Base-by-base conservation (phyloP, 495 filamentous ascomycete species). In the Tuber aestivum region DNA sequence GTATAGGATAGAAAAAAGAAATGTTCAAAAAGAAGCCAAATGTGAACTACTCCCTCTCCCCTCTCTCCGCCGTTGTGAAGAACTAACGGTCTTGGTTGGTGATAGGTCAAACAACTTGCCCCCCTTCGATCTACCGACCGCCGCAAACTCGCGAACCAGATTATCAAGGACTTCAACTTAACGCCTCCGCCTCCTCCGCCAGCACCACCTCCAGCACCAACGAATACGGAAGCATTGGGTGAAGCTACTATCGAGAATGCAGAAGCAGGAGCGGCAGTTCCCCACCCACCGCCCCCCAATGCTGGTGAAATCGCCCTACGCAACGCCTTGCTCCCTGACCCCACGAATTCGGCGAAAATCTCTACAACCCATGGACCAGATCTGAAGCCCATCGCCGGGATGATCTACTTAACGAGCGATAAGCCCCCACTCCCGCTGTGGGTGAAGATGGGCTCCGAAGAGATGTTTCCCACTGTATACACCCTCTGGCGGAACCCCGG, bases 1-100 rank as follows among this genome's bases (percentile, higher is more conserved):
- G 14, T 56, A 12, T 27, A 61, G 27, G 10, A 65, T n/a, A n/a
- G n/a, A n/a, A n/a, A n/a, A n/a, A n/a, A n/a, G 35, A 7, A 65
- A 93, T 93, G 91, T 93, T 93, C 86, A 93, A 92, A 84, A 93
- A 93, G 85, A 93, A 92, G 87, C 91, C 91, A 65, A 90, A 87
- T 69, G 91, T 92, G 82, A 38, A 78, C 77, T 74, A n/a, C 72
- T 75, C 73, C 77, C 72, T 76, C 77, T 83, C 82, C 83, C 69
- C 82, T 50, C 79, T 77, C 74, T 76, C 79, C 78, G 76, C 71
- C 75, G 21, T 8, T 32, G 41, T 69, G 32, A 23, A n/a, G 70
- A 41, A 27, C 56, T 65, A 35, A 65, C 5, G 5, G 16, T 65
- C 56, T 35, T 65, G 56, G 12, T 65, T 18, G 14, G 23, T 2